These are phyloP conservation scores for Tricholoma sp. DNA, from an alignment of 768 basidiomycete species.

Conservation along the genomic window DNA sequence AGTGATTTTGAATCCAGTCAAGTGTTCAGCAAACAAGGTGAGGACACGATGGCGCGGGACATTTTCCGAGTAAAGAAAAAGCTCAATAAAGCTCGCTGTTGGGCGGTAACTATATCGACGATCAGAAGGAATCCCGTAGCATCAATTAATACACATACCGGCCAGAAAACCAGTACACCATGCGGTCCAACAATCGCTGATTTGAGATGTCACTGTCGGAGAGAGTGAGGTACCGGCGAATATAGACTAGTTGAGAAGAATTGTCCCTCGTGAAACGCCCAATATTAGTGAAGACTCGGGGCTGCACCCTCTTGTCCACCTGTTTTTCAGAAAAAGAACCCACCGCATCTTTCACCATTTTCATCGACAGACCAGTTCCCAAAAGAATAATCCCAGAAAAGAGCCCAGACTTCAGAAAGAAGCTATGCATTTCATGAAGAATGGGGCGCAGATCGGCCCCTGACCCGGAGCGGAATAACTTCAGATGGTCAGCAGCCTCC, in stretches of 20 bases:
- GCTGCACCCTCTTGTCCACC: not conserved
- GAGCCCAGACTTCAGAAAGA: conserved; percentile 1
- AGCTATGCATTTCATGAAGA: conserved; percentile 7
- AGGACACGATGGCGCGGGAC: conserved; percentile 15
- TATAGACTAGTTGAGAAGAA: not conserved
- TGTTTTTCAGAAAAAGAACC: conserved; percentile 4
- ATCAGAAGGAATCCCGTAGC: conserved; percentile 5
- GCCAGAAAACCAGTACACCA: conserved; percentile 15
- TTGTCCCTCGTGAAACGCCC: conserved; percentile 5
- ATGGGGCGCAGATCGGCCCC: conserved; percentile 7
- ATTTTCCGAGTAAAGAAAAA: conserved; percentile 11
- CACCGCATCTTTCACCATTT: conserved; percentile 5
- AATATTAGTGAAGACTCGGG: conserved; percentile 6
- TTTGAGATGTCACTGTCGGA: conserved; percentile 9
- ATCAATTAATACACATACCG: conserved; percentile 8
- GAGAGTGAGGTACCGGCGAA: conserved; percentile 9
- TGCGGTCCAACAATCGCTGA: conserved; percentile 13
- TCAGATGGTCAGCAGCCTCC: conserved; percentile 7
- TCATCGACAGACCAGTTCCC: conserved; percentile 10
- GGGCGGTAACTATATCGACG: not conserved
- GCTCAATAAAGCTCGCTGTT: conserved; percentile 11
- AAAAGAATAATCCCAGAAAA: conserved; percentile 10
- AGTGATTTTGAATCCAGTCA: conserved; percentile 13
- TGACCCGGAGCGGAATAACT: conserved; percentile 7
- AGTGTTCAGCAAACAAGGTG: conserved; percentile 11